Evolutionary conservation across 495 filamentous ascomycete genomes (phyloP).

Genomic region (Niebla homalea): DNA sequence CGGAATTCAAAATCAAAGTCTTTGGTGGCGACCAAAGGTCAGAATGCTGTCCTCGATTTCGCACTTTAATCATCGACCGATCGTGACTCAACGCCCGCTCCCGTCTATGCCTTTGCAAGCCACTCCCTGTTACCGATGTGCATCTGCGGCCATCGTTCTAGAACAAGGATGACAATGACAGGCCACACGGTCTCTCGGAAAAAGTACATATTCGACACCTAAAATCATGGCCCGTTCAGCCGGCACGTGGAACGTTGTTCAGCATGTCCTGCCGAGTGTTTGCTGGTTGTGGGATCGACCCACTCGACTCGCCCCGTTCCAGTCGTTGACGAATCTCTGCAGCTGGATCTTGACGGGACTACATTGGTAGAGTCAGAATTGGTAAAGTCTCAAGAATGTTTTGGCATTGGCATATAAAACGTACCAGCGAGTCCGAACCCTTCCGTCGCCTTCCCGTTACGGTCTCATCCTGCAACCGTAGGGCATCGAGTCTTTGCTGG

Average conservation of each 20-base stretch:
- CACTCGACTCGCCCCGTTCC: conserved; percentile 11
- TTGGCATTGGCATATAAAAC: conserved; percentile 10
- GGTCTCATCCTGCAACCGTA: conserved; percentile 68
- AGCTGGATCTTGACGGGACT: conserved; percentile 13
- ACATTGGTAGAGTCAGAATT: background rate
- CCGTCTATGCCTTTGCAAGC: conserved; percentile 1
- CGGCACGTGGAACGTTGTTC: conserved; percentile 13
- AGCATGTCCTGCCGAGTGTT: conserved; percentile 15
- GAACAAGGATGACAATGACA: too few relatives aligned
- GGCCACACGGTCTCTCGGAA: too few relatives aligned
- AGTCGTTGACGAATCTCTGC: conserved; percentile 14
- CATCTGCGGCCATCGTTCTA: too few relatives aligned
- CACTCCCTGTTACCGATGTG: background rate
- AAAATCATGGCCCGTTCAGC: background rate
- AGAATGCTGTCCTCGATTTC: too few relatives aligned
- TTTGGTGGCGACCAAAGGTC: too few relatives aligned
- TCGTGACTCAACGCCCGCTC: background rate
- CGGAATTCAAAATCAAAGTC: too few relatives aligned
- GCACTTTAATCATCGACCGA: too few relatives aligned
- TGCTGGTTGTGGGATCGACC: conserved; percentile 7
- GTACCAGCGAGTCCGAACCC: conserved; percentile 30
- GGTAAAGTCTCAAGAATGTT: background rate
- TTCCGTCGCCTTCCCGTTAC: conserved; percentile 29
- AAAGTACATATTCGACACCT: too few relatives aligned
- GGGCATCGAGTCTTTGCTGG: conserved; percentile 66